A percentile compares a stretch with the other conserved stretches of the same genome.
These are phyloP conservation scores for Oropetium thomaeum DNA, from an alignment of 176 grass and related monocot genomes.

Conservation along the genomic window DNA sequence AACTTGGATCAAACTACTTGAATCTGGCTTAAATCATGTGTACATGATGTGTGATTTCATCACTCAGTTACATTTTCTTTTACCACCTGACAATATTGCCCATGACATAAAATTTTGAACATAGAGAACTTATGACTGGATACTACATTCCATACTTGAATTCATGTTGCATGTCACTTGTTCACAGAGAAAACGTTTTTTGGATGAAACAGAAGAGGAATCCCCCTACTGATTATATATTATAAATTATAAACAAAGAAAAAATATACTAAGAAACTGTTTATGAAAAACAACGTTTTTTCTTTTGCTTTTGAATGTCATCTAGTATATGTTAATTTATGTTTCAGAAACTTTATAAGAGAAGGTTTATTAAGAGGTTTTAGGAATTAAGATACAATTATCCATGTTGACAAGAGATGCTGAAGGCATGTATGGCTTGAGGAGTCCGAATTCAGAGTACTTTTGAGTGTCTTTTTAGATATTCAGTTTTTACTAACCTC, in stretches of 20 bases:
- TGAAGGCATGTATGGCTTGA: neutral
- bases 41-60: constrained; percentile 3
- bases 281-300: no score
- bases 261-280: no score
- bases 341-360: neutral
- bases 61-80: neutral
- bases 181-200: neutral
- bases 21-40: neutral
- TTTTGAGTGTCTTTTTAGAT: constrained; percentile 17
- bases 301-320: constrained; percentile 5
- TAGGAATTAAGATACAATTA: constrained; percentile 8
- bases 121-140: neutral
- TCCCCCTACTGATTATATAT: no score
- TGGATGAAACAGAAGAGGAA: no score
- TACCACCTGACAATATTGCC: neutral
- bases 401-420: constrained; percentile 14
- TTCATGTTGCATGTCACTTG: constrained; percentile 13
- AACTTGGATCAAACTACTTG: neutral
- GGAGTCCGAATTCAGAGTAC: constrained; percentile 20
- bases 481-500: constrained; percentile 45
- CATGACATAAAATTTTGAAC: constrained; percentile 2
- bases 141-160: neutral
- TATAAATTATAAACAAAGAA: no score
- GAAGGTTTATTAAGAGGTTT: neutral
- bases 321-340: constrained; percentile 7